Base-by-base conservation (phyloP, 176 grass and related monocot species). In the Ananas comosus region DNA sequence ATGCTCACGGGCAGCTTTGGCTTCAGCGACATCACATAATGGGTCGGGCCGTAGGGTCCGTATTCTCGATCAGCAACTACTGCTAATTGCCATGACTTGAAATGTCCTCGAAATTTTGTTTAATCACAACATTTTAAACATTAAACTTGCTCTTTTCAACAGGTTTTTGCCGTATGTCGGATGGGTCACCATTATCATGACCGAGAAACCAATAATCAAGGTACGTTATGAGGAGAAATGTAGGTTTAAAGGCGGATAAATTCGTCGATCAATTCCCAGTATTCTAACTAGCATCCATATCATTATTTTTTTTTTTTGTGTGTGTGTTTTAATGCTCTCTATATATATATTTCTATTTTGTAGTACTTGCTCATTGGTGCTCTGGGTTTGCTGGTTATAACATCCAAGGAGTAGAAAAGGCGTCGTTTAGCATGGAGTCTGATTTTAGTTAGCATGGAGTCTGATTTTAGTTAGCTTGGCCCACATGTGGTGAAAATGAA, bases 1-100 rank as follows among this genome's bases (percentile, higher is more conserved):
- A 96, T 74, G 82, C 87, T 63, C 91, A 91, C 2, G 91, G 87
- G 53, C 91, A 96, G 78, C 84, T 96, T 79, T 91, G 91, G 91
- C 91, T 96, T 72, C 87, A 96, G 50, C 82, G 83, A 48, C 84
- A 88, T 68, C 91, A 88, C 70, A 88, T 91, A 70, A 96, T 91
- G 84, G 91, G 91, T 1, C 73, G 91, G 11, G 91, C 91, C 64
- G 87, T 85, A 70, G 91, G 91, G 87, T 96, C 17, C 78, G 84
- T 79, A 53, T 23, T 42, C 6, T 23, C 6, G 63, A 27, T 23
- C 49, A 74, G 56, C 16, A 21, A 19, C 9, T 21, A 59, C 10
- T 59, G 16, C 9, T 59, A 59, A 59, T 59, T 59, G 16, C 56
- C 21, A 16, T 61, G 16, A 2, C 56, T 19, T 61, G 4, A 61